Conservation (phyloP, 2,329 filamentous ascomycete species). For the Colletotrichum sp. region DNA sequence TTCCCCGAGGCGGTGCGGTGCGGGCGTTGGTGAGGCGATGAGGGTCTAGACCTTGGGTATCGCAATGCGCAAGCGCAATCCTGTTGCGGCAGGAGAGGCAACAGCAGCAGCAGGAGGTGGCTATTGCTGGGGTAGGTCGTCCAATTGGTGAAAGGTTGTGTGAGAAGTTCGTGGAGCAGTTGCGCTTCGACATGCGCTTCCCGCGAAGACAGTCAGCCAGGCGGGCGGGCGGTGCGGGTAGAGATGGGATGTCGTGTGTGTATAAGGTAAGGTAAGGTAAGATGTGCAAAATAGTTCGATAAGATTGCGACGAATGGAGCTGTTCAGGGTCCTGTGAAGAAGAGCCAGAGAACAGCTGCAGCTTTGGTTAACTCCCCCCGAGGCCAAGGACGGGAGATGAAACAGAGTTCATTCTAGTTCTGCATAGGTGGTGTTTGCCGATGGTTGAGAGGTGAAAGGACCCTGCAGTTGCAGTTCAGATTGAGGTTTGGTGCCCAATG, state of each 20-base stretch:
- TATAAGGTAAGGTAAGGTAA: background rate
- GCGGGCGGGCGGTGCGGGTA: background rate
- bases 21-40: background rate
- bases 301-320: background rate
- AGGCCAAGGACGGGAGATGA: background rate
- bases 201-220: background rate
- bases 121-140: background rate
- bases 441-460: background rate
- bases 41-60: background rate
- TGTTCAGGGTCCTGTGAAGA: background rate
- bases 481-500: background rate
- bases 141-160: background rate
- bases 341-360: background rate
- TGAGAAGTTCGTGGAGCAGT: constrained; percentile 10
- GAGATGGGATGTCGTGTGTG: background rate
- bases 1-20: background rate
- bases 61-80: background rate
- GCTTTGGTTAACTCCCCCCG: background rate
- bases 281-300: background rate
- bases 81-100: background rate
- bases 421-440: background rate
- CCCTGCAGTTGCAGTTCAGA: background rate
- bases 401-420: constrained; percentile 8
- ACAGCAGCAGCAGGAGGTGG: background rate
- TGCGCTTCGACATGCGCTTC: constrained; percentile 19